Base-by-base conservation (phyloP, 139 green algal species). In the Tetratostichococcus sp. region DNA sequence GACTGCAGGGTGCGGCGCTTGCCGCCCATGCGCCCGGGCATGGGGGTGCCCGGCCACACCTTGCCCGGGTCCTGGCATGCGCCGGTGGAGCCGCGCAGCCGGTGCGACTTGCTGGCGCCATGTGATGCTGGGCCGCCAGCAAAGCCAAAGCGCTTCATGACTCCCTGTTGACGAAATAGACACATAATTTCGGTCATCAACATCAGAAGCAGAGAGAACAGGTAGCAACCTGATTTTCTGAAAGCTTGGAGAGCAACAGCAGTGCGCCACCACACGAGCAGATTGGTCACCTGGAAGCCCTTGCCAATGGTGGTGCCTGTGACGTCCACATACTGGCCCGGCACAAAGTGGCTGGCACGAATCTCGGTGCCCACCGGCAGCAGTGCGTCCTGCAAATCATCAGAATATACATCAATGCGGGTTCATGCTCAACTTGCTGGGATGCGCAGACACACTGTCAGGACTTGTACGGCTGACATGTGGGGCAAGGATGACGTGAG, bases 1-100 rank as follows among this genome's bases (percentile, higher is more conserved):
- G 91, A 90, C 33, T 88, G 87, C 35, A 96, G 88, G 1, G 92
- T 98, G 25, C 89, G 75, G 26, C 71, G 81, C 70, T 93, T 84
- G 30, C 82, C 79, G 62, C 96, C 96, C 93, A 99, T 97, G 39
- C 89, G 87, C 8, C 96, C 96, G 0, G 96, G 80, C 93, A 99
- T 97, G 84, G 98, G 98, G 84, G 98, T 99, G 71, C 93, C 95
- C 80, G 97, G 97, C 86, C 92, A 98, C 43, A 98, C 89, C 73
- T 88, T 93, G 33, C 93, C 94, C 0, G 92, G 92, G 83, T 95
- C 90, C 67, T 91, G 85, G 79, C 74, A 79, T 14, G 43, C 71
- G 11, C 77, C 77, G 31, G 73, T 95, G 35, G 89, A 92, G 14
- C 89, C 89, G 0, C 80, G 31, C 32, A 67, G 43, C 43, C 93